These are phyloP conservation scores for Curvularia sp. DNA, from an alignment of 2,329 filamentous ascomycete species.

Conservation along the genomic window DNA sequence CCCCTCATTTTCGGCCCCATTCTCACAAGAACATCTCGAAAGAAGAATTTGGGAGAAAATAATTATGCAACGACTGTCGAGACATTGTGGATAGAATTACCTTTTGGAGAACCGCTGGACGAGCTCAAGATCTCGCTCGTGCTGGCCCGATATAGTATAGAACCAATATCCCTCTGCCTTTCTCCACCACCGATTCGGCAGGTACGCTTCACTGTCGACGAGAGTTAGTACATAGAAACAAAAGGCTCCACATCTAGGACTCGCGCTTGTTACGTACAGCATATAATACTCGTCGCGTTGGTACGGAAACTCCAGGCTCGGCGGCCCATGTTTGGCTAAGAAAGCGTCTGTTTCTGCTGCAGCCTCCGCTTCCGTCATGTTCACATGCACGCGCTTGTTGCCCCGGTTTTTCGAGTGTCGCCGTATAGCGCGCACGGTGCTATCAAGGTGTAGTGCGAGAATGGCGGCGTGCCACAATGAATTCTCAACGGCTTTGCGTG, in stretches of 20 bases:
- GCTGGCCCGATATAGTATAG: constrained; percentile 53
- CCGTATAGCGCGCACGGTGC: constrained; percentile 55
- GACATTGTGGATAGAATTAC: constrained; percentile 7
- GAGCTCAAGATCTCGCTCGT: constrained; percentile 51
- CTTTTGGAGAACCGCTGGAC: constrained; percentile 28
- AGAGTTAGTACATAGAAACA: background rate
- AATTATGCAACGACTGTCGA: background rate
- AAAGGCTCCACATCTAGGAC: no score
- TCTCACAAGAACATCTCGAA: background rate
- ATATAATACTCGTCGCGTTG: constrained; percentile 66
- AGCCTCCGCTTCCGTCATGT: constrained; percentile 57
- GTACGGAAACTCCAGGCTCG: constrained; percentile 61
- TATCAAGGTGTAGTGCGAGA: constrained; percentile 58
- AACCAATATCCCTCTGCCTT: constrained; percentile 56
- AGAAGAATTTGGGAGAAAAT: background rate
- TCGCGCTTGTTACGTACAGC: constrained; percentile 46
- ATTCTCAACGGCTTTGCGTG: constrained; percentile 56
- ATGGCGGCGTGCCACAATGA: constrained; percentile 60
- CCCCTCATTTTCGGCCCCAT: background rate
- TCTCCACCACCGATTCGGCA: constrained; percentile 64
- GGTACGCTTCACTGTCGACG: constrained; percentile 55
- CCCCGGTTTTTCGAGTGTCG: constrained; percentile 59
- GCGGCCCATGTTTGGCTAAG: constrained; percentile 59
- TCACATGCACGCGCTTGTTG: constrained; percentile 56
- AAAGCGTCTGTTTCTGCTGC: constrained; percentile 59